Evolutionary conservation across 306 rosid species (phyloP), one percentile per base, ranked within the genome.

Genomic region (Pachyrhizus erosus): DNA sequence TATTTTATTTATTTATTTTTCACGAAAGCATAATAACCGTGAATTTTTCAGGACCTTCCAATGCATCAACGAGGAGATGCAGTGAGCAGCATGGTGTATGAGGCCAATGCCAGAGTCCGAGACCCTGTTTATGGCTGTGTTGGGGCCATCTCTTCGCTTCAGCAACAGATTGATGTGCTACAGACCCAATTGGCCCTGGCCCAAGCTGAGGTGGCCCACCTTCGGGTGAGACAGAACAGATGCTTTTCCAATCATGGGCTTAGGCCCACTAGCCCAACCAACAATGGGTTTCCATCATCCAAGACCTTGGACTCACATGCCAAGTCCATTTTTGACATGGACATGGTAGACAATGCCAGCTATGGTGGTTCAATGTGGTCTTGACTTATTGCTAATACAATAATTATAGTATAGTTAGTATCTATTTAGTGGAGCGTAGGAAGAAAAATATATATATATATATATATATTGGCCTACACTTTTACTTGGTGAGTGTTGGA

Each of bases 51-150:
- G 98, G 98, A 92, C 80, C 75, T 94, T 70, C 97, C 94, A 21
- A 67, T 71, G 81, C 87, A 89, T 82, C 97, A 94, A 70, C 73
- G 98, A 46, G 94, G 95, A 29, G 98, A 94, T 75, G 97, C 98
- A 5, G 98, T 94, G 54, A 94, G 95, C 23, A 92, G 97, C 86
- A 91, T 94, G 88, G 98, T 94, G 34, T 94, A 94, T 42, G 98
- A 94, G 66, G 98, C 98, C 1, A 94, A 92, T 42, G 98, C 98
- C 2, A 85, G 98, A 69, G 92, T 94, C 2, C 81, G 98, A 0
- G 98, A 94, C 77, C 98, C 98, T 1, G 97, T 94, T 27, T 94
- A 94, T 33, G 98, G 98, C 8, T 94, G 97, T 1, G 98, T 87
- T 0, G 98, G 98, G 55, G 97, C 98, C 14, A 94, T 94, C 7